phyloP scores from a whole-genome alignment of 257 asterid genomes.

The Anisodus tanguticus region DNA sequence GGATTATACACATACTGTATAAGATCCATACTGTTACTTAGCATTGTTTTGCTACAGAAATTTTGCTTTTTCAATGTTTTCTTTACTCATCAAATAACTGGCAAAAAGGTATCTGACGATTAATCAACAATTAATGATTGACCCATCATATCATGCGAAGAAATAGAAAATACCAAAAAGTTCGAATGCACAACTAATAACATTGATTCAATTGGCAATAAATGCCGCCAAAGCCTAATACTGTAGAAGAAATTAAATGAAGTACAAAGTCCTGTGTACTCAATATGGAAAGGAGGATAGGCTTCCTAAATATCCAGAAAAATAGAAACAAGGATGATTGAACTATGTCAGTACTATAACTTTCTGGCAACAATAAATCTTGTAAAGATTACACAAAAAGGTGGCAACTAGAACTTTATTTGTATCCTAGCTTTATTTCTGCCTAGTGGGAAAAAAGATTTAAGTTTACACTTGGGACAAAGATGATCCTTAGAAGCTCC shows the following conservation, averaged over 20 bases:
- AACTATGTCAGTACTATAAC: background rate
- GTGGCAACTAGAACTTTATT: conserved; percentile 21
- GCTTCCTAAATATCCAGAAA: background rate
- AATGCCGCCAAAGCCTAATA: no score
- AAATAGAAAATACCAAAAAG: no score
- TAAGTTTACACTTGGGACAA: background rate
- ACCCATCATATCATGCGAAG: no score
- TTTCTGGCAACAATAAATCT: background rate
- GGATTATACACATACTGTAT: background rate
- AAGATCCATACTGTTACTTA: background rate
- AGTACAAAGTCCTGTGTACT: no score
- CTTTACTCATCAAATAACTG: background rate
- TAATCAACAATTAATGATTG: no score
- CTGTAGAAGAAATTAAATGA: no score
- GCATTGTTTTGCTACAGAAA: background rate
- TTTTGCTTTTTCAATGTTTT: background rate
- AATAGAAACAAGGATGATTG: background rate
- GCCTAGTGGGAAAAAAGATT: background rate
- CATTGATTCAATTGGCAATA: no score
- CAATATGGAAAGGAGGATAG: background rate
- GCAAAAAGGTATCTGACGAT: background rate
- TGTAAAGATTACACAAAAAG: background rate
- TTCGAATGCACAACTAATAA: no score
- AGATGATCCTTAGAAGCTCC: background rate
- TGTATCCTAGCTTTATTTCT: conserved; percentile 14